Base-by-base conservation (phyloP, 2,329 filamentous ascomycete genomes). In the Neopestalotiopsis rosae region DNA sequence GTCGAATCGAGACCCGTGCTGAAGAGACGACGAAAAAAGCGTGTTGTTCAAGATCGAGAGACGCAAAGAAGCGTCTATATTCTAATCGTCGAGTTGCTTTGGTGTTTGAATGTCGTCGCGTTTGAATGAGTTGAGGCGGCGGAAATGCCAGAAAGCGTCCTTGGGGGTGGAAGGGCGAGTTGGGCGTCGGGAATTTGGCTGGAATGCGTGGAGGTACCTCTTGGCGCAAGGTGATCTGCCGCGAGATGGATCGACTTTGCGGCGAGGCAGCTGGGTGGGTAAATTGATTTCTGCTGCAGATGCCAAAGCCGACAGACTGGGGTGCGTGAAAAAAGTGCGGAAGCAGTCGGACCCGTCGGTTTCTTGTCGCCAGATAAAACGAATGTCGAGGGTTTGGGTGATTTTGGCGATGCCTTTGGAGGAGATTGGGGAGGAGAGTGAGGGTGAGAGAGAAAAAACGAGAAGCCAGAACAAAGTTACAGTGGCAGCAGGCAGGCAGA, bases 291-390 rank as follows among this genome's bases (percentile, higher is more conserved):
- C 13, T 59, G 24, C 57, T 30, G 24, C 30, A 30, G 57, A 34
- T n/a, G n/a, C 57, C 17, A 17, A 3, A 38, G 34, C 34, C 6
- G 10, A 38, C 34, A 38, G 34, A 38, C 57, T 59, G 24, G 57
- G 30, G 30, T 59, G 13, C 13, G 24, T 28, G 24, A 12, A 24
- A 13, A 56, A 34, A 34, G 5, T 32, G 57, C 57, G 30, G 24
- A 14, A 34, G 57, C 57, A 30, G 30, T 59, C 30, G 57, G 57
- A 34, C 30, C 30, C 57, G 24, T 59, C 30, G 6, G 57, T 59
- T n/a, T 28, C 24, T 28, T 30, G 61, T 64, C 61, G 61, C 34
- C 40, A 12, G n/a, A 20, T 62, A 64, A 64, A 38, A 49, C 61
- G 61, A 64, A 52, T 64, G 61, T 64, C 38, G 61, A 24, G 61